phyloP scores from a whole-genome alignment of 257 asterid genomes.

The Craterostigma plantagineum region DNA sequence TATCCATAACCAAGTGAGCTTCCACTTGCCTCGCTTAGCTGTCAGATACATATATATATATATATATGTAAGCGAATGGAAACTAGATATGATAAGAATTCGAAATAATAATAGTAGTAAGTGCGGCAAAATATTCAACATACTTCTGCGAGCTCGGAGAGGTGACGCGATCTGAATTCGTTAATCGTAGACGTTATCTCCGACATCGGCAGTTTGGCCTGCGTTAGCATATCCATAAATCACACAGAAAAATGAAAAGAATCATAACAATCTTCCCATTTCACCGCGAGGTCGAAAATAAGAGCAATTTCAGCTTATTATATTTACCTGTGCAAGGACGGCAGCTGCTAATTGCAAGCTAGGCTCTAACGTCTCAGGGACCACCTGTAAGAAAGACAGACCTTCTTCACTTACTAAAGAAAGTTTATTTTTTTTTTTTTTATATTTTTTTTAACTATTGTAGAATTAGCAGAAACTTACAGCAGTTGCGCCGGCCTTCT shows the following conservation, averaged over 20 bases:
- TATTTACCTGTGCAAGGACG: conserved; percentile 94
- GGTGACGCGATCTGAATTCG: conserved; percentile 93
- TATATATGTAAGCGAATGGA: neutral
- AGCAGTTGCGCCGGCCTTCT: conserved; percentile 99
- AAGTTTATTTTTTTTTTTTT: neutral
- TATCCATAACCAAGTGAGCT: conserved; percentile 94
- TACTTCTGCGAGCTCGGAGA: conserved; percentile 97
- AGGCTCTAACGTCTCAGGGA: conserved; percentile 99
- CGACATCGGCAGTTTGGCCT: conserved; percentile 83
- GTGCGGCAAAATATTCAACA: conserved; percentile 1
- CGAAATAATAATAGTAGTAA: neutral
- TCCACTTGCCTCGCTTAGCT: conserved; percentile 79
- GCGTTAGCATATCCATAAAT: conserved; percentile 2
- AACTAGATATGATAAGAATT: neutral
- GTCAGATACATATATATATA: conserved; percentile 10
- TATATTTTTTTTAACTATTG: neutral
- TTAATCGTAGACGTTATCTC: conserved; percentile 92
- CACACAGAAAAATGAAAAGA: neutral
- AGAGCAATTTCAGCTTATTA: conserved; percentile 19
- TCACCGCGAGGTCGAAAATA: neutral
- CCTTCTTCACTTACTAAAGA: no score
- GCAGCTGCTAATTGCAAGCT: conserved; percentile 99
- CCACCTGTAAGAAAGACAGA: no score
- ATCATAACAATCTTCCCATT: neutral
- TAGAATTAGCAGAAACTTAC: conserved; percentile 23